Evolutionary conservation across 2,329 filamentous ascomycete species (phyloP).

Genomic region (Fusarium sp.): DNA sequence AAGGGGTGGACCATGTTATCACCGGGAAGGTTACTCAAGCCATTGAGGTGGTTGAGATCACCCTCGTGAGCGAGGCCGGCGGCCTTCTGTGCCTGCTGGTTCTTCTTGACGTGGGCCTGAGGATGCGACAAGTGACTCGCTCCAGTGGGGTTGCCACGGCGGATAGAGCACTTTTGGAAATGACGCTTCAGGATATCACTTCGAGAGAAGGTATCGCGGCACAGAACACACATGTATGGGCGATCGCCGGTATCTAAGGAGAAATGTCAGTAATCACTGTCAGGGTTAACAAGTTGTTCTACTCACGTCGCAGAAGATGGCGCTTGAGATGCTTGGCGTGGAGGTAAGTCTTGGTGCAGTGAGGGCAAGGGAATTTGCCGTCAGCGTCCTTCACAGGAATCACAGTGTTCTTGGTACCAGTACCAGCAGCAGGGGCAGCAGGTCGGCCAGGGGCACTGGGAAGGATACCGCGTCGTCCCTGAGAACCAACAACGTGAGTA

Average conservation of each 20-base stretch:
- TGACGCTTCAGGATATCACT: constrained; percentile 99
- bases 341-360: constrained; percentile 98
- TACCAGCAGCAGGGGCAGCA: constrained; percentile 78
- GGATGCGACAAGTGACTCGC: constrained; percentile 95
- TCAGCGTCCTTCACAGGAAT: constrained; percentile 96
- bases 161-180: constrained; percentile 98
- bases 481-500: constrained; percentile 93
- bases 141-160: constrained; percentile 94
- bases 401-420: constrained; percentile 79
- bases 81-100: constrained; percentile 69
- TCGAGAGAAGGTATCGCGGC: constrained; percentile 96
- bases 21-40: constrained; percentile 68
- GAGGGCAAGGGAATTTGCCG: constrained; percentile 97
- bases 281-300: constrained; percentile 45
- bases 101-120: constrained; percentile 88
- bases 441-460: constrained; percentile 90
- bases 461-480: constrained; percentile 90
- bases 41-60: constrained; percentile 70
- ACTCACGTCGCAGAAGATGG: constrained; percentile 95
- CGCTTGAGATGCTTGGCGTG: constrained; percentile 98
- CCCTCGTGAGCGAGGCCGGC: constrained; percentile 65
- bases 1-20: constrained; percentile 70
- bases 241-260: constrained; percentile 90
- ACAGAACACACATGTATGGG: constrained; percentile 97
- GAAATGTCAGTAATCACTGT: constrained; percentile 47